phyloP scores from a whole-genome alignment of 495 filamentous ascomycete genomes.

The Venustampulla echinocandica region DNA sequence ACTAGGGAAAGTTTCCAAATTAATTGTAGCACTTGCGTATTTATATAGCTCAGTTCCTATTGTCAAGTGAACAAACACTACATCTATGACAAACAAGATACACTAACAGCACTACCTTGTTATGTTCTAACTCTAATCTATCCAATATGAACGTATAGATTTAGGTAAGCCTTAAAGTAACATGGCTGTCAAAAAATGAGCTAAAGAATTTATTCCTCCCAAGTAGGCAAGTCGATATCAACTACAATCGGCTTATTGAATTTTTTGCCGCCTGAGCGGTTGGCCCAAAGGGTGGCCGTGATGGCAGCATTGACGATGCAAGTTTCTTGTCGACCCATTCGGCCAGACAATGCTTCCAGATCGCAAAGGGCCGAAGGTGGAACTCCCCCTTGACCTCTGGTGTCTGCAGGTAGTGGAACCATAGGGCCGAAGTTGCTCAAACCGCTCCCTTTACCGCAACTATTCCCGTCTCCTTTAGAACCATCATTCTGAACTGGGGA shows the following conservation, averaged over 20 bases:
- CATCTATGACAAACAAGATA: too few relatives aligned
- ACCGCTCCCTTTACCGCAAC: background rate
- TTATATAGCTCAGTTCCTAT: too few relatives aligned
- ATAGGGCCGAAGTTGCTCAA: background rate
- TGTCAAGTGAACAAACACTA: too few relatives aligned
- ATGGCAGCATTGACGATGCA: constrained; percentile 73
- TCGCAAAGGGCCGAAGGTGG: constrained; percentile 33
- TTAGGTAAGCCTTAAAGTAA: too few relatives aligned
- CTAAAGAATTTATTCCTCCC: constrained; percentile 6
- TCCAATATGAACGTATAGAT: too few relatives aligned
- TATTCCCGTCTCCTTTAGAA: constrained; percentile 1
- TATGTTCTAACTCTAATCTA: too few relatives aligned
- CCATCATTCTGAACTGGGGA: constrained; percentile 24
- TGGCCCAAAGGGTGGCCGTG: constrained; percentile 57
- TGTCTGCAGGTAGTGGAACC: constrained; percentile 6
- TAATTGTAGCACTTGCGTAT: too few relatives aligned
- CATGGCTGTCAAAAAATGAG: background rate
- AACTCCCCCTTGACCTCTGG: constrained; percentile 30
- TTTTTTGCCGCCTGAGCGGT: constrained; percentile 43
- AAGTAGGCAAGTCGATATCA: constrained; percentile 63
- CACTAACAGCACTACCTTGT: too few relatives aligned
- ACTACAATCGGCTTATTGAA: constrained; percentile 73
- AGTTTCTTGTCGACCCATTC: constrained; percentile 54
- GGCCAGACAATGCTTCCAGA: constrained; percentile 31
- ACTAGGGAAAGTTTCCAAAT: too few relatives aligned